These are phyloP conservation scores for Santalum album DNA, from an alignment of 164 flowering plant species.

Conservation along the genomic window DNA sequence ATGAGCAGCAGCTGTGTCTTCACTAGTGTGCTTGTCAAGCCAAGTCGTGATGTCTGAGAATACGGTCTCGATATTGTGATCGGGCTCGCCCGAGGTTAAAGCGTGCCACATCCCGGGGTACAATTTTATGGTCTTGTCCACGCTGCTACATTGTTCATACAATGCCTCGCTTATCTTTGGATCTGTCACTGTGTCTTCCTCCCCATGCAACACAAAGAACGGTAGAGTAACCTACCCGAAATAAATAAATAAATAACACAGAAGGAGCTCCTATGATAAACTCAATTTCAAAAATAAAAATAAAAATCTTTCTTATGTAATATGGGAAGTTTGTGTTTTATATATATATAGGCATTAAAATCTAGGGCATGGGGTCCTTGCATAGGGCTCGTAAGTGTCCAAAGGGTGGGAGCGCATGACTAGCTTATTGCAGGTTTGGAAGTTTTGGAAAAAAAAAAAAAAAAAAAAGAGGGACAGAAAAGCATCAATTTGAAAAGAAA, in stretches of 20 bases:
- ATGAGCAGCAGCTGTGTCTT: constrained; percentile 3
- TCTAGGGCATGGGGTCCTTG: too few species aligned
- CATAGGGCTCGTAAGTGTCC: too few species aligned
- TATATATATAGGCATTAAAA: too few species aligned
- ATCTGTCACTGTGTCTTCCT: constrained; percentile 85
- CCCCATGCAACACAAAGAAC: constrained; percentile 85
- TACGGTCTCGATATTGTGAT: constrained; percentile 61
- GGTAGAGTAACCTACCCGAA: constrained; percentile 65
- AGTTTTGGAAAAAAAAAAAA: too few species aligned
- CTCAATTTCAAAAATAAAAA: too few species aligned
- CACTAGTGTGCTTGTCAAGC: constrained; percentile 54
- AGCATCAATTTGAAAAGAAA: too few species aligned
- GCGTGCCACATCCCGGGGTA: constrained; percentile 98
- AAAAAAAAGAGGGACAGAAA: too few species aligned
- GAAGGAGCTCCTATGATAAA: too few species aligned
- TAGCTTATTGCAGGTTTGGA: too few species aligned
- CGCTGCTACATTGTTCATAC: constrained; percentile 64
- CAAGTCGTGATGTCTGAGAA: constrained; percentile 70
- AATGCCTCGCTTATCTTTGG: constrained; percentile 82
- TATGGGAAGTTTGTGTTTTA: too few species aligned
- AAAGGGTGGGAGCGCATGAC: too few species aligned
- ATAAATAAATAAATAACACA: neutral
- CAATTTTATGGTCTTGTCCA: constrained; percentile 73
- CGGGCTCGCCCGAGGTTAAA: constrained; percentile 84
- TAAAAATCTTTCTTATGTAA: too few species aligned